phyloP scores from a whole-genome alignment of 345 rosid genomes.

The Camelina laxa region DNA sequence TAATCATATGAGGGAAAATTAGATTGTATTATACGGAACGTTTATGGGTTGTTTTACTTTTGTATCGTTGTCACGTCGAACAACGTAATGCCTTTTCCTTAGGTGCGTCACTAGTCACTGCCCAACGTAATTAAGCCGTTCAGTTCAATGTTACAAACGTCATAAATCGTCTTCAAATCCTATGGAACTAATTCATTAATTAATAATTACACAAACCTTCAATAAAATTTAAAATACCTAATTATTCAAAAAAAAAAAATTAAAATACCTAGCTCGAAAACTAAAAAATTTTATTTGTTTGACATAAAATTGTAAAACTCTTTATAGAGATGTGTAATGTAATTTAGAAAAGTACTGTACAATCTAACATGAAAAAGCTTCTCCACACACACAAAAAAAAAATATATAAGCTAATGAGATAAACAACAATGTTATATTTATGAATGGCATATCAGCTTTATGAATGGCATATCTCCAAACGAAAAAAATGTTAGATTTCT shows the following conservation, averaged over 20 bases:
- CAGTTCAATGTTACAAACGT: not conserved
- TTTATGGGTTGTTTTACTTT: not conserved
- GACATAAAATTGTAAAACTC: not conserved
- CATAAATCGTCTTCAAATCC: not conserved
- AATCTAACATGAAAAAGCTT: not conserved
- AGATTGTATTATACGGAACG: too few relatives aligned
- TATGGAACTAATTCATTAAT: not conserved
- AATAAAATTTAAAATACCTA: too few relatives aligned
- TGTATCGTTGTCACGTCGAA: conserved; percentile 7
- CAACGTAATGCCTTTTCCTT: not conserved
- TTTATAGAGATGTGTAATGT: not conserved
- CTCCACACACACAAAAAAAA: not conserved
- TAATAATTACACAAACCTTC: not conserved
- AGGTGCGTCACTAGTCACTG: conserved; percentile 2
- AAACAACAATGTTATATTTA: not conserved
- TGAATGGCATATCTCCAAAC: not conserved
- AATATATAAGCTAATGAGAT: not conserved
- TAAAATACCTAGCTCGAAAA: too few relatives aligned
- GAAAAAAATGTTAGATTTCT: not conserved
- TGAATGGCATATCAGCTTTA: too few relatives aligned
- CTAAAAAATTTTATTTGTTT: too few relatives aligned
- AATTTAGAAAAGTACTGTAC: not conserved
- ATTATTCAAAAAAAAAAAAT: too few relatives aligned
- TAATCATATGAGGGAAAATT: too few relatives aligned
- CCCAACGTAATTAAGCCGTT: not conserved